These are phyloP conservation scores for Trifolium subterraneum DNA, from an alignment of 306 rosid genomes.

Conservation along the genomic window DNA sequence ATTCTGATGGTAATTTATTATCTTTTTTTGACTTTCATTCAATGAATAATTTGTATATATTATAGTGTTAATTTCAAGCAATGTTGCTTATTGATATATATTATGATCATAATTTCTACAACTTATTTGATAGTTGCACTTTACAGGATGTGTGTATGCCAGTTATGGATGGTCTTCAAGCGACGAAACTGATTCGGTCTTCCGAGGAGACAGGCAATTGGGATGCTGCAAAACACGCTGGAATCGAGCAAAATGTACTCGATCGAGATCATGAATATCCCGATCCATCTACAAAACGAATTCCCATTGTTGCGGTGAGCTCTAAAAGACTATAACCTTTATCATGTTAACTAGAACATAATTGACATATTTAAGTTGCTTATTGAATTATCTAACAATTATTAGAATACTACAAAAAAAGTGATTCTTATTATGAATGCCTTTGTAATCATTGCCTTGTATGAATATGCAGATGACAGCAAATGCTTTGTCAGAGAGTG, in stretches of 20 bases:
- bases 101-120: background rate
- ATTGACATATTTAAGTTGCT: no score
- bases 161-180: constrained; percentile 88
- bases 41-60: background rate
- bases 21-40: background rate
- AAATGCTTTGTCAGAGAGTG: constrained; percentile 85
- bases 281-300: constrained; percentile 46
- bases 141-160: constrained; percentile 95
- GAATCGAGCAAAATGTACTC: constrained; percentile 50
- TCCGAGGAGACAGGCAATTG: constrained; percentile 88
- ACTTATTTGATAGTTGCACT: background rate
- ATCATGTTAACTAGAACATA: background rate
- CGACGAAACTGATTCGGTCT: constrained; percentile 85
- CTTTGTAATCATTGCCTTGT: constrained; percentile 15
- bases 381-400: background rate
- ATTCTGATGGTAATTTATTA: constrained; percentile 73
- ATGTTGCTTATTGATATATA: constrained; percentile 1
- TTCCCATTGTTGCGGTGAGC: constrained; percentile 82
- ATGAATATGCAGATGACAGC: constrained; percentile 91
- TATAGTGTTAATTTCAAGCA: background rate
- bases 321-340: background rate
- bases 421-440: background rate
- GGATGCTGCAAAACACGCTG: constrained; percentile 78
- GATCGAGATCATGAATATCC: constrained; percentile 38
- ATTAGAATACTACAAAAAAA: background rate